Evolutionary conservation across 2,329 filamentous ascomycete species (phyloP).

Genomic region (Fusarium sp.): DNA sequence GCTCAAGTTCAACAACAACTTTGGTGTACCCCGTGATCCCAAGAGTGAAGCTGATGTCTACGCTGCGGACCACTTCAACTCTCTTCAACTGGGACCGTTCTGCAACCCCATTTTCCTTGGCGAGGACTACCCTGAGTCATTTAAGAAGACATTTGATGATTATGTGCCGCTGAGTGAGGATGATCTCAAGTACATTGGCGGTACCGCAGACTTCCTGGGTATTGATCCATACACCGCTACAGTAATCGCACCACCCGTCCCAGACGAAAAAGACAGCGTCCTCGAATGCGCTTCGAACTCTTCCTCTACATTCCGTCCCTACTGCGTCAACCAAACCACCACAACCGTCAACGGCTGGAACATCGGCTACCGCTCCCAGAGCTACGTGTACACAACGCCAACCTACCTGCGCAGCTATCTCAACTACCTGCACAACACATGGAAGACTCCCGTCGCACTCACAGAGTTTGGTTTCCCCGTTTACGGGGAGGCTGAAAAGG

Average conservation of each 20-base stretch:
- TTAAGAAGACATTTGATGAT: slow-evolving; percentile 55
- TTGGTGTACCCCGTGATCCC: slow-evolving; percentile 57
- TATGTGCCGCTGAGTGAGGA: slow-evolving; percentile 57
- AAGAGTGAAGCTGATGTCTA: slow-evolving; percentile 52
- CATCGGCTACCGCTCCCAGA: slow-evolving; percentile 64
- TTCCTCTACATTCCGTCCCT: slow-evolving; percentile 57
- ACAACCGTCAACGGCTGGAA: slow-evolving; percentile 63
- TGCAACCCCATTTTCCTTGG: slow-evolving; percentile 63
- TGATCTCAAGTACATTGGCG: slow-evolving; percentile 59
- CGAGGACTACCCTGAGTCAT: slow-evolving; percentile 58
- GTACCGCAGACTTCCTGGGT: slow-evolving; percentile 64
- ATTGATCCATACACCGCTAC: slow-evolving; percentile 68
- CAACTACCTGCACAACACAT: slow-evolving; percentile 68
- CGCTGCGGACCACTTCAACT: slow-evolving; percentile 57
- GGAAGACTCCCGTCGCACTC: slow-evolving; percentile 57
- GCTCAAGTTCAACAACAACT: slow-evolving; percentile 61
- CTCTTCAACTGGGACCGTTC: slow-evolving; percentile 59
- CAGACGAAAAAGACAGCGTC: slow-evolving; percentile 51
- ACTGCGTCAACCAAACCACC: slow-evolving; percentile 60
- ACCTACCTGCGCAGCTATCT: slow-evolving; percentile 65
- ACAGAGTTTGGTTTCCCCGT: slow-evolving; percentile 68
- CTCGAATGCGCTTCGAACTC: slow-evolving; percentile 57
- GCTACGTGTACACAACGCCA: slow-evolving; percentile 67
- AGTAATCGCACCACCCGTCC: slow-evolving; percentile 57
- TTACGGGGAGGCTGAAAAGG: slow-evolving; percentile 55